Percentiles rank a stretch among this genome's conserved stretches.
These are phyloP conservation scores for Barnettozyma sucrosica DNA, from an alignment of 805 yeast genomes.

Conservation along the genomic window DNA sequence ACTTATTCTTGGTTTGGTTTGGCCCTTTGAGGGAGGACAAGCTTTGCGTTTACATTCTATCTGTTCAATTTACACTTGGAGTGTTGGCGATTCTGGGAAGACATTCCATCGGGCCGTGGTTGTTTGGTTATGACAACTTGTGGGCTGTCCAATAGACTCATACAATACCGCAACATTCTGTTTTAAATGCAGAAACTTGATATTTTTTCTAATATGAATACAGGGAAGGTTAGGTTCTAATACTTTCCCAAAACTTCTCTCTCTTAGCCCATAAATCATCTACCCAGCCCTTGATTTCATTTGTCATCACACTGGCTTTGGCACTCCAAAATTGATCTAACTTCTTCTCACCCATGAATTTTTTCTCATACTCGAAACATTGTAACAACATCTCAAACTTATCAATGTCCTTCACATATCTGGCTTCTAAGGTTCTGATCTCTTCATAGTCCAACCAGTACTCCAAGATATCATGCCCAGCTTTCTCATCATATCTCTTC, in stretches of 20 bases:
- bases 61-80: conserved; percentile 62
- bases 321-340: conserved; percentile 68
- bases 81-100: conserved; percentile 60
- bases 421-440: conserved; percentile 74
- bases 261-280: conserved; percentile 50
- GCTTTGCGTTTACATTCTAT: conserved; percentile 55
- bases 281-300: conserved; percentile 65
- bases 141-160: conserved; percentile 28
- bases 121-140: conserved; percentile 86
- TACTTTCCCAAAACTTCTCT: conserved; percentile 32
- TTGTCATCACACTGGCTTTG: conserved; percentile 55
- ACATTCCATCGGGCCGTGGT: conserved; percentile 78
- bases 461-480: conserved; percentile 59
- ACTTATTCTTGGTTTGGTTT: conserved; percentile 72
- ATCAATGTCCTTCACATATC: conserved; percentile 89
- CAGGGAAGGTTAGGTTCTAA: not conserved
- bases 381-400: conserved; percentile 82
- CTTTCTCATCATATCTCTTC: conserved; percentile 54
- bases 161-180: not conserved
- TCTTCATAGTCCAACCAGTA: conserved; percentile 90
- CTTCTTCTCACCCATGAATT: conserved; percentile 48
- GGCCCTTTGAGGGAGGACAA: conserved; percentile 88
- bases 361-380: conserved; percentile 78
- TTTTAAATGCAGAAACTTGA: conserved; percentile 4
- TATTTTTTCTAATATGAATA: not conserved